These are phyloP conservation scores for Hymenoscyphus scutula DNA, from an alignment of 2,329 filamentous ascomycete species.

Conservation along the genomic window DNA sequence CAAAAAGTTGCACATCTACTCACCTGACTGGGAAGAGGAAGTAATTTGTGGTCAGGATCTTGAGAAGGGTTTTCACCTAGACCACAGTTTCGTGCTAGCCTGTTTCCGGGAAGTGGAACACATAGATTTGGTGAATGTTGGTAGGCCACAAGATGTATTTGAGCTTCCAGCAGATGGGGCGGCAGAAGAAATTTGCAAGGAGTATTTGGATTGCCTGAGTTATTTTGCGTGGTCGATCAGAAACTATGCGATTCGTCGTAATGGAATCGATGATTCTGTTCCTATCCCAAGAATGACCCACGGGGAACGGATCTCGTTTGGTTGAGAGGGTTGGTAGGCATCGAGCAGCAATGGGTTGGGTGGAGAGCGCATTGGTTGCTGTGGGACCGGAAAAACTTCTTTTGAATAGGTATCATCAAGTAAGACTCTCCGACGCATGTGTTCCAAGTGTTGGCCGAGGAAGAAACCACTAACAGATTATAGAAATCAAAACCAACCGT, in stretches of 20 bases:
- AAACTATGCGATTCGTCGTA: not conserved
- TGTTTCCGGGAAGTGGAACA: not conserved
- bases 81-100: not conserved
- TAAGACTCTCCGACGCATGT: slow-evolving; percentile 73
- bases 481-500: slow-evolving; percentile 95
- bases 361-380: too few species aligned
- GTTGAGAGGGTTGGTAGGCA: not conserved
- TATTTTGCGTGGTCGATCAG: not conserved
- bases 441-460: not conserved
- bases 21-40: not conserved
- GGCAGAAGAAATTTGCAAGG: not conserved
- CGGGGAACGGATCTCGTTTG: not conserved
- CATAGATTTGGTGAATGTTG: not conserved
- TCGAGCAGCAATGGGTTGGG: not conserved
- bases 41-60: not conserved
- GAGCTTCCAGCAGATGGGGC: not conserved
- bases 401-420: slow-evolving; percentile 55
- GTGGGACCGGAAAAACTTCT: slow-evolving; percentile 67
- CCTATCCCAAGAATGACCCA: not conserved
- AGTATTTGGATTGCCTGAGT: not conserved
- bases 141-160: not conserved
- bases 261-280: not conserved
- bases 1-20: not conserved
- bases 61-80: not conserved
- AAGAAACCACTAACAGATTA: slow-evolving; percentile 25